phyloP scores from a whole-genome alignment of 345 rosid genomes.

The Carallia brachiata region DNA sequence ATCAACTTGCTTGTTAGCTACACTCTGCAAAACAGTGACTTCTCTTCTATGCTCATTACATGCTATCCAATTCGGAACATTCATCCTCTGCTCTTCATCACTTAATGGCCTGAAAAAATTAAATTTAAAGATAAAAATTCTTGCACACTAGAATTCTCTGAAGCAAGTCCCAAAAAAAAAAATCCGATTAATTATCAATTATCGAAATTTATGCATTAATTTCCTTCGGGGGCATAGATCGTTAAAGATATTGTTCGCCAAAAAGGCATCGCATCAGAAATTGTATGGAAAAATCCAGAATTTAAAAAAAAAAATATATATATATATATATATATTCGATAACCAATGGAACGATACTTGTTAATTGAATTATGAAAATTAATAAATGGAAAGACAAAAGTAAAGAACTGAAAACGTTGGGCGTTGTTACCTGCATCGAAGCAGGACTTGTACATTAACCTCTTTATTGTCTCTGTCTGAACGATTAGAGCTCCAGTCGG shows the following conservation, averaged over 20 bases:
- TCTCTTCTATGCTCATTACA: slow-evolving; percentile 78
- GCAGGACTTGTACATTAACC: slow-evolving; percentile 82
- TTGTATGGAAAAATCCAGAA: too few species aligned
- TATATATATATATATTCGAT: too few species aligned
- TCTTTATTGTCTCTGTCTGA: slow-evolving; percentile 77
- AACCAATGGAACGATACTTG: too few species aligned
- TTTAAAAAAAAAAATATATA: too few species aligned
- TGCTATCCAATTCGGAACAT: slow-evolving; percentile 54
- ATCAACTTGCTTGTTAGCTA: slow-evolving; percentile 80
- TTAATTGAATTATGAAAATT: too few species aligned
- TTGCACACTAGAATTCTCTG: neutral
- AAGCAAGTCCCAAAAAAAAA: neutral
- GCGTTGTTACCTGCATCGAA: slow-evolving; percentile 54
- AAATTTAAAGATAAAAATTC: neutral
- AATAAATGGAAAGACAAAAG: too few species aligned
- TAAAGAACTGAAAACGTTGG: too few species aligned
- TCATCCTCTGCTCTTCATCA: slow-evolving; percentile 75
- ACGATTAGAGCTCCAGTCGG: slow-evolving; percentile 52
- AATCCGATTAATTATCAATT: too few species aligned
- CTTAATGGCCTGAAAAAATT: slow-evolving; percentile 50
- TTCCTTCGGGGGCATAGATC: too few species aligned
- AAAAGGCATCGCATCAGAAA: too few species aligned
- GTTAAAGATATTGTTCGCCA: too few species aligned
- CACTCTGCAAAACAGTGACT: slow-evolving; percentile 65
- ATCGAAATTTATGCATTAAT: too few species aligned